phyloP scores from a whole-genome alignment of 495 filamentous ascomycete genomes.

The Elasticomyces elasticus region DNA sequence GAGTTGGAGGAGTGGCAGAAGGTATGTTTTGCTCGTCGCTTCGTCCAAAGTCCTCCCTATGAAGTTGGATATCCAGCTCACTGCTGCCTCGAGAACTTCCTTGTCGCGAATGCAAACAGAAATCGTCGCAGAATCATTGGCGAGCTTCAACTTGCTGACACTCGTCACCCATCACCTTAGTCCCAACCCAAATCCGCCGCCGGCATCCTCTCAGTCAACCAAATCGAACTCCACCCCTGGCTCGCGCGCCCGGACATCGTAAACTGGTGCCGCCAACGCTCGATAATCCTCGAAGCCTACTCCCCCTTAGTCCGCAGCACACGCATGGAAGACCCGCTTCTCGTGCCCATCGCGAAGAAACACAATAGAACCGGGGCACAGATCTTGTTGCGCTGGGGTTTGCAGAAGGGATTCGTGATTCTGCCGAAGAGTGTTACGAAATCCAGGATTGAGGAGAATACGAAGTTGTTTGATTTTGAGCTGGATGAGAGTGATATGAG shows the following conservation, averaged over 20 bases:
- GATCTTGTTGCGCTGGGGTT: slow-evolving; percentile 73
- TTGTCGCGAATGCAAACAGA: no score
- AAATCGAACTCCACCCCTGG: slow-evolving; percentile 90
- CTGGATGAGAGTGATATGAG: slow-evolving; percentile 52
- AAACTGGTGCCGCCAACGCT: slow-evolving; percentile 44
- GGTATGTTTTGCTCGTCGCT: neutral
- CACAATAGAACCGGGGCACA: slow-evolving; percentile 66
- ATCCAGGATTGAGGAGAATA: slow-evolving; percentile 63
- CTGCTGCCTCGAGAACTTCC: no score
- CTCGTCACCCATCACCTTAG: no score
- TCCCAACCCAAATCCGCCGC: slow-evolving; percentile 55
- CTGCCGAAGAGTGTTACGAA: slow-evolving; percentile 67
- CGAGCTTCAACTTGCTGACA: no score
- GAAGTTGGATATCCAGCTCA: no score
- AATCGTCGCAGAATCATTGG: no score
- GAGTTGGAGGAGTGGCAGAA: slow-evolving; percentile 69
- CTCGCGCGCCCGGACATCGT: slow-evolving; percentile 65
- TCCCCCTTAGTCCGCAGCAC: slow-evolving; percentile 62
- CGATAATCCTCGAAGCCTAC: slow-evolving; percentile 46
- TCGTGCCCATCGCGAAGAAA: slow-evolving; percentile 55
- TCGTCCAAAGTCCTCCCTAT: no score
- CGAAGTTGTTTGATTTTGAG: slow-evolving; percentile 73
- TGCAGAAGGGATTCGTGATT: slow-evolving; percentile 68
- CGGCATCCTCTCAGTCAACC: slow-evolving; percentile 69
- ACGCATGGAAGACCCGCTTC: slow-evolving; percentile 52